Evolutionary conservation across 345 rosid genomes (phyloP), one percentile per base, ranked within the genome.

Genomic region (Hibiscus syriacus): DNA sequence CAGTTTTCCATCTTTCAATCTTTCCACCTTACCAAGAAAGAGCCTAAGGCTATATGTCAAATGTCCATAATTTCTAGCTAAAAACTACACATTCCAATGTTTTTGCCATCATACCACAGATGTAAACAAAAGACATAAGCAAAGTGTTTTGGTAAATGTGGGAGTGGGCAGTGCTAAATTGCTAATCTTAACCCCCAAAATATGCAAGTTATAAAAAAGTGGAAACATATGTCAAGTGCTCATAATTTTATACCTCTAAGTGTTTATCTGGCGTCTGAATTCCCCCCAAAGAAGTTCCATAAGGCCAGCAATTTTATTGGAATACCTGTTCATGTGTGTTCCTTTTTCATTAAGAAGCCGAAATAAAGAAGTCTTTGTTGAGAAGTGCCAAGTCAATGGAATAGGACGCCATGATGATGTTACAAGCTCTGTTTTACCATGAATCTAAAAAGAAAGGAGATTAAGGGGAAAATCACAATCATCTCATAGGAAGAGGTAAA

Each of bases 341-440:
- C 96, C 57, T 78, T 80, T 85, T 78, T 87, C 92, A 67, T 94
- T 90, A 74, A 94, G 96, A 79, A 94, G 90, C 36, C 95, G 91
- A 34, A 80, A 58, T 74, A 89, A 77, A 74, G 85, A 81, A 72
- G 76, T 74, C 74, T 83, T 94, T 38, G 89, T 86, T 58, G 97
- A 91, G 79, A 91, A 90, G 77, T 81, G 90, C 98, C 98, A 93
- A 67, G 94, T 89, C 87, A 93, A 75, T 12, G 97, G 98, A 71
- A 93, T 97, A 3, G 98, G 98, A 9, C 96, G 97, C 81, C 81
- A 85, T 63, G 90, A 79, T 45, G 98, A 88, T 52, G 90, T 87
- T 74, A 90, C 86, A 78, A 93, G 69, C 83, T 90, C 96, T 22
- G 97, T 87, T 80, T 85, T 87, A 70, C 93, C 92, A 70, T 93